Evolutionary conservation across 164 flowering plant genomes (phyloP), one percentile per base, ranked within the genome.

Genomic region (Vitis cinerea): DNA sequence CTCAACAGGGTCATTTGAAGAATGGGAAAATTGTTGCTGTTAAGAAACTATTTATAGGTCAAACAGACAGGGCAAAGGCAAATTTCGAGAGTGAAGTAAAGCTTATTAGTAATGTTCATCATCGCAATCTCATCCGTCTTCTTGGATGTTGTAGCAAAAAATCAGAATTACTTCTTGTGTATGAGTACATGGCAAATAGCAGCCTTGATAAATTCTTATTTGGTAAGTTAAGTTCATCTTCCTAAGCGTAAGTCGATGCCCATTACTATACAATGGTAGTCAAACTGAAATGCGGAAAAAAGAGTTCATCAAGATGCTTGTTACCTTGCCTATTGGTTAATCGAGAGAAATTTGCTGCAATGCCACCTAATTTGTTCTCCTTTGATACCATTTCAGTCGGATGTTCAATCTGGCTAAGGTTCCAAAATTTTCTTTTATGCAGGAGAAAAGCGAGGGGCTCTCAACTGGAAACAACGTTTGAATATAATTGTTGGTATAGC

Each of bases 131-230:
- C 30, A 55, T 84, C 59, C 87, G 85, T 13, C 85, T 84, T 16
- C 85, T 88, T 37, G 92, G 92, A 4, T 86, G 86, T 64, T 84
- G 88, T 51, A 83, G 71, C 67, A 83, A 84, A 71, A 82, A 86
- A 50, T 74, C 82, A 16, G 82, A 88, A 51, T 64, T 79, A 6
- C 75, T 86, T 23, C 82, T 88, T 53, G 84, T 88, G 9, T 81
- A 83, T 23, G 90, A 83, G 47, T 83, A 71, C 80, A 88, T 88
- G 88, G 80, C 78, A 50, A 84, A 86, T n/a, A 76, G 81, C 48
- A 88, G 89, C 76, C 85, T 88, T 6, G 87, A 85, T 62, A 86
- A 71, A 61, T 84, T 79, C 62, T 67, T 88, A 65, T 84, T 75
- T 70, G 92, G 92, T 86, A 84, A 65, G 31, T 52, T 15, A 11